Conservation (phyloP, 2,329 filamentous ascomycete species). For the Tolypocladium ovalisporum region DNA sequence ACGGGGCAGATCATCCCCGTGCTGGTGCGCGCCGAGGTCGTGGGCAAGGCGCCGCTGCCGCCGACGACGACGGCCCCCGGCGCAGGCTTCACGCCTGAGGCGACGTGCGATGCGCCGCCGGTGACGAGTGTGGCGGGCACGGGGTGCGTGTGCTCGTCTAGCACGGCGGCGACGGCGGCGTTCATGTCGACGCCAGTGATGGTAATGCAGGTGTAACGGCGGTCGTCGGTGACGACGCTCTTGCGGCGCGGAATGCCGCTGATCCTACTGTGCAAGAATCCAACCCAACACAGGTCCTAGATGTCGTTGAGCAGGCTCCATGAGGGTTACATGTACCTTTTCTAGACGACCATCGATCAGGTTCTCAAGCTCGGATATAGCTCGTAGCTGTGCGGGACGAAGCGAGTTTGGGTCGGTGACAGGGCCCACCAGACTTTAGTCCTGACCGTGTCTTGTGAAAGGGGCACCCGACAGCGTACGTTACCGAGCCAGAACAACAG, state of each 20-base stretch:
- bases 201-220: background rate
- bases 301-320: too few species aligned
- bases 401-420: too few species aligned
- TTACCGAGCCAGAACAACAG: too few species aligned
- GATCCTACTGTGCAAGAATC: too few species aligned
- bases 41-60: slow-evolving; percentile 13
- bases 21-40: slow-evolving; percentile 47
- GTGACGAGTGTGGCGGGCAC: slow-evolving; percentile 28
- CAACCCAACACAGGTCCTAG: too few species aligned
- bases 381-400: too few species aligned
- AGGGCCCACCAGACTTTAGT: too few species aligned
- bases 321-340: too few species aligned
- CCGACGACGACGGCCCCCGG: slow-evolving; percentile 15
- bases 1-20: slow-evolving; percentile 61
- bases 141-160: slow-evolving; percentile 29
- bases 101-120: slow-evolving; percentile 33
- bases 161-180: background rate
- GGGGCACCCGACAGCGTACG: too few species aligned
- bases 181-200: background rate
- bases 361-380: too few species aligned
- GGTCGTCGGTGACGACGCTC: background rate
- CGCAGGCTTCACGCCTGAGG: slow-evolving; percentile 24
- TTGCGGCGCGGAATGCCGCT: background rate
- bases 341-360: too few species aligned
- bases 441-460: too few species aligned